Evolutionary conservation across 768 basidiomycete species (phyloP).

Genomic region (Rhodosporidiobolus sp.): DNA sequence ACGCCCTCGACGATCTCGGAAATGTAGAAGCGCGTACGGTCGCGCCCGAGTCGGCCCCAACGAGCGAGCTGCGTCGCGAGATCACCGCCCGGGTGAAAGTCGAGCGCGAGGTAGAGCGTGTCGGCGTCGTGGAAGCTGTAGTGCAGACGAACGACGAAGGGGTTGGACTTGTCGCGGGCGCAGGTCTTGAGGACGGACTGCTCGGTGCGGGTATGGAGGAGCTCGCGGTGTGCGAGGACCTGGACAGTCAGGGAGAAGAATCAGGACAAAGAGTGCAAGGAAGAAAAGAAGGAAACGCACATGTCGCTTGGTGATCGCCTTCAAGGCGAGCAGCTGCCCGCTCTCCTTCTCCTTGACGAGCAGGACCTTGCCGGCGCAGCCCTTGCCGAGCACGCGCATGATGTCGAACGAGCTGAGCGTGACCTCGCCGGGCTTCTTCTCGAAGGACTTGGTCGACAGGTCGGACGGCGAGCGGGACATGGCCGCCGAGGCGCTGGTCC

Average conservation of each 20-base stretch:
- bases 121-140: conserved; percentile 76
- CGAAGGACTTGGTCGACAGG: neutral
- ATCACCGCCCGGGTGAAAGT: conserved; percentile 94
- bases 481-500: neutral
- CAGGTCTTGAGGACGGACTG: conserved; percentile 91
- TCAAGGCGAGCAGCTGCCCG: conserved; percentile 76
- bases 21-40: conserved; percentile 93
- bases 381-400: conserved; percentile 93
- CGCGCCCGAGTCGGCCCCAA: conserved; percentile 88
- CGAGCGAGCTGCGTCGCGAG: conserved; percentile 94
- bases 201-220: conserved; percentile 93
- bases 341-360: conserved; percentile 78
- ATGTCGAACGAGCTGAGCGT: conserved; percentile 91
- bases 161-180: conserved; percentile 74
- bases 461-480: conserved; percentile 22
- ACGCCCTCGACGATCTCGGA: conserved; percentile 90
- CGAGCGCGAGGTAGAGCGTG: conserved; percentile 90
- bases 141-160: conserved; percentile 92
- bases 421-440: conserved; percentile 58
- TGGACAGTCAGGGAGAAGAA: conserved; percentile 14
- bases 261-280: neutral
- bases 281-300: conserved; percentile 1
- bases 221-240: conserved; percentile 91
- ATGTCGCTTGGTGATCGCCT: conserved; percentile 96
- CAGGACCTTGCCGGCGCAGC: conserved; percentile 90